Evolutionary conservation across 2,329 filamentous ascomycete species (phyloP).

Genomic region (Colletotrichum trifolii): DNA sequence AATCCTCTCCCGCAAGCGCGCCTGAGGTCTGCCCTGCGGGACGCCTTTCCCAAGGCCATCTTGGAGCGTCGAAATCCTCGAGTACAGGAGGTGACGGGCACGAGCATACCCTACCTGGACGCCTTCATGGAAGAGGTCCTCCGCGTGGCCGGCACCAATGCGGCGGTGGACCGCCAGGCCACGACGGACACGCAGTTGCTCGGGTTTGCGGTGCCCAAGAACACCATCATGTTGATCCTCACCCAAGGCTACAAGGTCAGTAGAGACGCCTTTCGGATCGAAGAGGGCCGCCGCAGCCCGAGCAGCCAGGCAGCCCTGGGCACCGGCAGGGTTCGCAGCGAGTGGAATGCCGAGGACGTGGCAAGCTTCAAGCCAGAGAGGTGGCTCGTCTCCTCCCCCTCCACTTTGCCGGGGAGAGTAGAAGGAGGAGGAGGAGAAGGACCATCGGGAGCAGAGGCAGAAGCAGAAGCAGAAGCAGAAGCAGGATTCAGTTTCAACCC

Average conservation of each 20-base stretch:
- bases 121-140: slow-evolving; percentile 45
- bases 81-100: slow-evolving; percentile 36
- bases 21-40: slow-evolving; percentile 39
- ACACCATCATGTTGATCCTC: slow-evolving; percentile 37
- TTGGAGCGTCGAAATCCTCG: slow-evolving; percentile 37
- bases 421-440: too few relatives aligned
- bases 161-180: slow-evolving; percentile 39
- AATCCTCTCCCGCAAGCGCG: slow-evolving; percentile 39
- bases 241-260: slow-evolving; percentile 18
- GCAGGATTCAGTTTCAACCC: background rate
- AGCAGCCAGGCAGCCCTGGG: background rate
- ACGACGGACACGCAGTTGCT: slow-evolving; percentile 40
- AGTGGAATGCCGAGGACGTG: slow-evolving; percentile 30
- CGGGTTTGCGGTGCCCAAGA: slow-evolving; percentile 42
- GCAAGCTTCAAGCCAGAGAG: slow-evolving; percentile 37
- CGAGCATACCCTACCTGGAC: slow-evolving; percentile 42
- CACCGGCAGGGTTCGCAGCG: background rate
- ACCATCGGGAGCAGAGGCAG: too few relatives aligned
- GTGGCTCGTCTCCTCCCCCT: slow-evolving; percentile 31
- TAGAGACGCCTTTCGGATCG: slow-evolving; percentile 1
- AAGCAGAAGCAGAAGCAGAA: too few relatives aligned
- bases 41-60: slow-evolving; percentile 27
- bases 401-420: too few relatives aligned
- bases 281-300: slow-evolving; percentile 37
- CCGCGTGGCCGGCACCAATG: slow-evolving; percentile 39